These are phyloP conservation scores for Bolboschoenus planiculmis DNA, from an alignment of 176 grass and related monocot species.

Conservation along the genomic window DNA sequence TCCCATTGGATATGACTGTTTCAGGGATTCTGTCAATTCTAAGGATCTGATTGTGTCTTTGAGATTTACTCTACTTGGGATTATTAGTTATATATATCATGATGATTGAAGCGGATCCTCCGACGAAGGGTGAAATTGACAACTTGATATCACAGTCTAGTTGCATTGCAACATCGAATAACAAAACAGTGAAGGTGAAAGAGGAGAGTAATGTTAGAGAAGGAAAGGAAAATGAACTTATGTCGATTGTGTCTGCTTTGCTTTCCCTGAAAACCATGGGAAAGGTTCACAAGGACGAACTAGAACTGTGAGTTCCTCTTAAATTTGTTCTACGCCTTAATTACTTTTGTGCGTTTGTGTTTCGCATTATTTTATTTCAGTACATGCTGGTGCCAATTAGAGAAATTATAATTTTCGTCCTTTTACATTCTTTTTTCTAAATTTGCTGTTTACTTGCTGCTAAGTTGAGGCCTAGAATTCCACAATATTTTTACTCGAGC, in stretches of 20 bases:
- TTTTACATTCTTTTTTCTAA: neutral
- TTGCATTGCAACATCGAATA: neutral
- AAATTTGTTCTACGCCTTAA: neutral
- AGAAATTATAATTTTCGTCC: neutral
- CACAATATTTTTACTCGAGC: neutral
- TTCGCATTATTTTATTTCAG: neutral
- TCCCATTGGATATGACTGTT: neutral
- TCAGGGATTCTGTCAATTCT: neutral
- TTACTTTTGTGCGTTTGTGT: neutral
- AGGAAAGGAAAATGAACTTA: slow-evolving; percentile 15
- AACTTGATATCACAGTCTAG: neutral
- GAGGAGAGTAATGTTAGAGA: neutral
- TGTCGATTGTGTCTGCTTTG: slow-evolving; percentile 17
- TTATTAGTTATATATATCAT: neutral
- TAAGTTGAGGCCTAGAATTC: neutral
- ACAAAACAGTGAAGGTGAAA: neutral
- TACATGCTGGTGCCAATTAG: neutral
- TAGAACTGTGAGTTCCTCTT: slow-evolving; percentile 5
- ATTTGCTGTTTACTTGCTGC: neutral
- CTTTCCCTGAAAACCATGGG: slow-evolving; percentile 12
- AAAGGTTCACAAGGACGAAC: neutral
- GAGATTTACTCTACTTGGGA: neutral
- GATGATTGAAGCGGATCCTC: slow-evolving; percentile 12
- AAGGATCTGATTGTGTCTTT: neutral
- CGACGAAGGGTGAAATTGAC: slow-evolving; percentile 6